These are phyloP conservation scores for Neoarthrinium moseri DNA, from an alignment of 2,329 filamentous ascomycete genomes.

Conservation along the genomic window DNA sequence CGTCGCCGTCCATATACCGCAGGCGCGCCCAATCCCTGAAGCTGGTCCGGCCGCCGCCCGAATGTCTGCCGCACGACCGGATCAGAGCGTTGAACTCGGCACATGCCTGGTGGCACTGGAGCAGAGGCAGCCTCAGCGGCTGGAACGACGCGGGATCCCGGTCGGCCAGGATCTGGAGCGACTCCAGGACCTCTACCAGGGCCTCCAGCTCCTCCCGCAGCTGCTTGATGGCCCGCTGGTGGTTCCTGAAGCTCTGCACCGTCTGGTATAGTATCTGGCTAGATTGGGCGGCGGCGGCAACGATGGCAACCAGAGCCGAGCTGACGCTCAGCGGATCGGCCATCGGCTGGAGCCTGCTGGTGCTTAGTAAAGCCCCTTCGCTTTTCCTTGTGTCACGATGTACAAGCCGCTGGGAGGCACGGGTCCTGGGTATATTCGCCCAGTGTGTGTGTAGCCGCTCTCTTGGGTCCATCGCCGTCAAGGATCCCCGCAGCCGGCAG, in stretches of 20 bases:
- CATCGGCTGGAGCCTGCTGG: background rate
- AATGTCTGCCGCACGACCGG: too few species aligned
- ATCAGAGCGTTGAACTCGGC: too few species aligned
- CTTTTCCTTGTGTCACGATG: too few species aligned
- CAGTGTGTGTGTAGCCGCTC: too few species aligned
- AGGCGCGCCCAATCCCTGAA: slow-evolving; percentile 45
- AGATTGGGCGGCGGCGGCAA: background rate
- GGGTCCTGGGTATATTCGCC: too few species aligned
- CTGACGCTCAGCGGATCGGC: slow-evolving; percentile 9
- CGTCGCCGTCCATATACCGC: slow-evolving; percentile 41
- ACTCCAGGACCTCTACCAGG: background rate
- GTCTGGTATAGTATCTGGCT: background rate
- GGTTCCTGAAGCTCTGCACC: background rate
- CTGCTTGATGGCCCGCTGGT: background rate
- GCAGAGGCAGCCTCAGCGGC: slow-evolving; percentile 2
- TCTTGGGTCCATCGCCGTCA: too few species aligned
- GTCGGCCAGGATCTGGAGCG: background rate
- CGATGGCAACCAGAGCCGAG: background rate
- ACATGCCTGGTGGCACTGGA: slow-evolving; percentile 16
- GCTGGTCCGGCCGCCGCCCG: slow-evolving; percentile 31
- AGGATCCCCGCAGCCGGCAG: too few species aligned
- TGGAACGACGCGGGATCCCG: background rate
- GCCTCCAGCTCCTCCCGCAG: background rate
- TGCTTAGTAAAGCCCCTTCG: background rate
- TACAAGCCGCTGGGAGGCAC: too few species aligned